These are phyloP conservation scores for Vitis rupestris DNA, from an alignment of 164 flowering plant genomes.

Conservation along the genomic window DNA sequence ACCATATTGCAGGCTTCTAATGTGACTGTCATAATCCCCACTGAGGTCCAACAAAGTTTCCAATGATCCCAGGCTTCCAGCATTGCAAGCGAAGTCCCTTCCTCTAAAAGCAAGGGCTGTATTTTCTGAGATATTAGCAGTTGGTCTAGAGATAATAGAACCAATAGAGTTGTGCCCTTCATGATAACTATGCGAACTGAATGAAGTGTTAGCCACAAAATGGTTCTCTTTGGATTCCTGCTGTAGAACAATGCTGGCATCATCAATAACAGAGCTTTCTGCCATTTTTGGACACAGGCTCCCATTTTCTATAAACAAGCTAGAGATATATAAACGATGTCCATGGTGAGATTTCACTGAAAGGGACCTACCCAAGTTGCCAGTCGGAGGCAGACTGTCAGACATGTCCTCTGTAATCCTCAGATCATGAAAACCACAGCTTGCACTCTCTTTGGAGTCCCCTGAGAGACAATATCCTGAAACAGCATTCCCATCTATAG, in stretches of 20 bases:
- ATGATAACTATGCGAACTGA: not conserved
- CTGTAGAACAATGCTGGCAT: not conserved
- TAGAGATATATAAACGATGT: conserved; percentile 19
- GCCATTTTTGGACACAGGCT: not conserved
- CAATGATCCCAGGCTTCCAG: conserved; percentile 22
- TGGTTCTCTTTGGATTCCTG: not conserved
- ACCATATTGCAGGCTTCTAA: conserved; percentile 37
- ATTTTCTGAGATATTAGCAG: conserved; percentile 14
- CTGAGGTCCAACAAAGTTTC: conserved; percentile 44
- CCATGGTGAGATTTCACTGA: conserved; percentile 15
- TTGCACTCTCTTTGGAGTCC: conserved; percentile 18
- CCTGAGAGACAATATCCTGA: conserved; percentile 16
- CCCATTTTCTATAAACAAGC: conserved; percentile 19
- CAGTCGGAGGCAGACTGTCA: conserved; percentile 10
- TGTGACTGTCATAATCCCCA: conserved; percentile 54
- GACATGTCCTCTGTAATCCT: conserved; percentile 10
- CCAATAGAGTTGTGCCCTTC: conserved; percentile 3
- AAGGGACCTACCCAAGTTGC: conserved; percentile 7
- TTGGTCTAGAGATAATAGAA: conserved; percentile 3
- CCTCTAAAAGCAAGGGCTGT: conserved; percentile 11
- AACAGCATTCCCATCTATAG: not conserved
- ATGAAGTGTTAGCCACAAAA: not conserved
- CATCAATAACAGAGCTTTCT: not conserved
- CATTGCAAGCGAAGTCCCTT: conserved; percentile 6
- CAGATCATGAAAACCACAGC: conserved; percentile 2